These are phyloP conservation scores for Dothistroma pini DNA, from an alignment of 2,329 filamentous ascomycete species.

Conservation along the genomic window DNA sequence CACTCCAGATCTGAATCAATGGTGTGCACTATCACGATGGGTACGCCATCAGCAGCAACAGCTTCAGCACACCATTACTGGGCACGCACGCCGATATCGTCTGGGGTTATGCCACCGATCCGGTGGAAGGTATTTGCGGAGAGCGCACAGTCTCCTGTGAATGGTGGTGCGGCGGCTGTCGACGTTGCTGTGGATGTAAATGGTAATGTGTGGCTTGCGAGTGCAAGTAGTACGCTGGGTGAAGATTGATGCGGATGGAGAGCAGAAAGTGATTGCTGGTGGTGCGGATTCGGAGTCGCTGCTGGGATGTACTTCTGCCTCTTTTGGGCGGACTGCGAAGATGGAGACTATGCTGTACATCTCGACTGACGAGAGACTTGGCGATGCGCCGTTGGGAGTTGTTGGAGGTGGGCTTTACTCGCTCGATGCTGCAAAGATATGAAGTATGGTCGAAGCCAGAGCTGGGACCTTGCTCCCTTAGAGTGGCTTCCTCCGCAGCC, in stretches of 20 bases:
- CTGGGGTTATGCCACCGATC: constrained; percentile 6
- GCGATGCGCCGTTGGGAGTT: constrained; percentile 6
- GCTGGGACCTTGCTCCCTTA: too few species aligned
- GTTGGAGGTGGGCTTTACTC: constrained; percentile 7
- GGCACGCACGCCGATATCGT: constrained; percentile 6
- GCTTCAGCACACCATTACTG: constrained; percentile 11
- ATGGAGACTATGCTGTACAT: constrained; percentile 14
- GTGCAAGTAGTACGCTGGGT: constrained; percentile 16
- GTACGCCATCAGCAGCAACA: constrained; percentile 19
- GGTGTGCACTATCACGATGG: constrained; percentile 14
- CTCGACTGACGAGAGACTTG: constrained; percentile 17
- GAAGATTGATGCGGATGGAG: constrained; percentile 12
- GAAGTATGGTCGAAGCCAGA: neutral
- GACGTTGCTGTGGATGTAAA: constrained; percentile 18
- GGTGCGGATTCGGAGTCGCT: constrained; percentile 8
- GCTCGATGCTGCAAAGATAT: neutral
- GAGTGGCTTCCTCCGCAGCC: too few species aligned
- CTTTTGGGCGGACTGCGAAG: constrained; percentile 14
- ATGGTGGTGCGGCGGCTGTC: constrained; percentile 8
- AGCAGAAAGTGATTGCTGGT: constrained; percentile 13
- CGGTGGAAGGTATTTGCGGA: constrained; percentile 12
- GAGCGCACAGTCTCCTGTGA: constrained; percentile 3
- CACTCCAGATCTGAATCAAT: constrained; percentile 16
- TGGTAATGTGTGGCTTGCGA: constrained; percentile 18
- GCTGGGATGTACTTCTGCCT: constrained; percentile 15